A percentile compares a stretch with the other conserved stretches of the same genome.
These are phyloP conservation scores for Phytophthora pinifolia DNA, from an alignment of 352 stramenopile species.

Conservation along the genomic window DNA sequence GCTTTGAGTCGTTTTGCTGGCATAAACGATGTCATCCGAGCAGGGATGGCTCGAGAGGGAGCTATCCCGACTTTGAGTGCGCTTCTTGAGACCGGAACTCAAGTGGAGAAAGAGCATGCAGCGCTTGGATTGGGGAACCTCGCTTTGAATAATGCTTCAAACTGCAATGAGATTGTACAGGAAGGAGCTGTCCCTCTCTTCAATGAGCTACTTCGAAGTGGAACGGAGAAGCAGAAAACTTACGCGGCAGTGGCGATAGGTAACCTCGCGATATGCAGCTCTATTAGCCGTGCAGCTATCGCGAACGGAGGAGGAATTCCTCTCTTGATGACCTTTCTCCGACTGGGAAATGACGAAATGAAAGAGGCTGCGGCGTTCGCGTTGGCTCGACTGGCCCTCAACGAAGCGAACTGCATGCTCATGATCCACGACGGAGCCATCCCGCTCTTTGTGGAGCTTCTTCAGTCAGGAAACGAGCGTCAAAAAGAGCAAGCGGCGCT, in stretches of 20 bases:
- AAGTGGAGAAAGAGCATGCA: neutral
- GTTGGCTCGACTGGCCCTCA: neutral
- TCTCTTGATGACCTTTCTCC: conserved; percentile 2
- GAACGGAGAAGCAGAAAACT: conserved; percentile 1
- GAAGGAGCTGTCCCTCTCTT: conserved; percentile 1
- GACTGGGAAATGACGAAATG: neutral
- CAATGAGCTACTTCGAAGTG: neutral
- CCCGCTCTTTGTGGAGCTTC: neutral
- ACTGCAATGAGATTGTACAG: neutral
- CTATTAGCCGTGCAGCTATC: neutral
- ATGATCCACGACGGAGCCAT: conserved; percentile 4
- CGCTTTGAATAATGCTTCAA: neutral
- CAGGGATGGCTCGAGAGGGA: neutral
- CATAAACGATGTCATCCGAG: conserved; percentile 2
- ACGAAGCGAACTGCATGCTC: neutral
- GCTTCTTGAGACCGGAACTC: neutral
- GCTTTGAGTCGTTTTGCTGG: conserved; percentile 6
- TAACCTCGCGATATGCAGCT: neutral
- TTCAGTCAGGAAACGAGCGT: neutral
- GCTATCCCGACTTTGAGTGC: conserved; percentile 3
- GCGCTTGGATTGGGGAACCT: conserved; percentile 8
- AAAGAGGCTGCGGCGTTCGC: conserved; percentile 6
- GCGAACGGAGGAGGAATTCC: neutral
- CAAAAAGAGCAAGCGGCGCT: conserved; percentile 2
- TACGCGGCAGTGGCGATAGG: neutral